A percentile compares a stretch with the other conserved stretches of the same genome.
Conservation (phyloP, 371 early-diverging fungal species). For the Conidiobolus incongruus region DNA sequence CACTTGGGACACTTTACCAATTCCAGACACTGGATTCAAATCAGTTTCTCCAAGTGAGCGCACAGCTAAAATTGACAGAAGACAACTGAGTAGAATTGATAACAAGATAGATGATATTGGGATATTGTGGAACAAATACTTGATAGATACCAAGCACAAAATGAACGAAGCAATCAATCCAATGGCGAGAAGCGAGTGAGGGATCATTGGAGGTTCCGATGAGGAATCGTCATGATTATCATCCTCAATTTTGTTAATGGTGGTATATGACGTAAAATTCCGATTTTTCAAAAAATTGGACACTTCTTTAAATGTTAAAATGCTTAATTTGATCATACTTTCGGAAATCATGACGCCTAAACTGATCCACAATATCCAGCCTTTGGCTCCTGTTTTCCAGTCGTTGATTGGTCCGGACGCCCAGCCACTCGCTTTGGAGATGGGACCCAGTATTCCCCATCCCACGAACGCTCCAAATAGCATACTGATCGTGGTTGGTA, state of each 20-base stretch:
- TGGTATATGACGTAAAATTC: background rate
- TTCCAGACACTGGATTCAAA: slow-evolving; percentile 59
- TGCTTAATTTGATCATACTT: slow-evolving; percentile 30
- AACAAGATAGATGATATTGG: slow-evolving; percentile 17
- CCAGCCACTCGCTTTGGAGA: slow-evolving; percentile 43
- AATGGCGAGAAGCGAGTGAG: slow-evolving; percentile 22
- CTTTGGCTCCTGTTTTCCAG: slow-evolving; percentile 43
- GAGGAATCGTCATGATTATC: slow-evolving; percentile 15
- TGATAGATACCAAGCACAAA: slow-evolving; percentile 28
- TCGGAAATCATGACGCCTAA: slow-evolving; percentile 64
- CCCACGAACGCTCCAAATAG: slow-evolving; percentile 46
- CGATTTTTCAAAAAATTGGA: background rate
- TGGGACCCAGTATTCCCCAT: slow-evolving; percentile 56
- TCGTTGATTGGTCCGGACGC: slow-evolving; percentile 47
- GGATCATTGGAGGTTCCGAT: slow-evolving; percentile 16
- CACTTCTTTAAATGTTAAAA: slow-evolving; percentile 21
- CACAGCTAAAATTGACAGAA: slow-evolving; percentile 27
- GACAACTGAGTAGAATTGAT: slow-evolving; percentile 19
- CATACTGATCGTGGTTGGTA: slow-evolving; percentile 51
- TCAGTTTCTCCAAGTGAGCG: slow-evolving; percentile 65
- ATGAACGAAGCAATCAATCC: slow-evolving; percentile 31
- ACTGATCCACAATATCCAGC: slow-evolving; percentile 74
- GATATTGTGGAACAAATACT: slow-evolving; percentile 23
- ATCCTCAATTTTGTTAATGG: slow-evolving; percentile 9
- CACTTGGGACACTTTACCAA: slow-evolving; percentile 69